These are phyloP conservation scores for Nakaseomyces glabratus DNA, from an alignment of 1,139 yeast species.

Conservation along the genomic window DNA sequence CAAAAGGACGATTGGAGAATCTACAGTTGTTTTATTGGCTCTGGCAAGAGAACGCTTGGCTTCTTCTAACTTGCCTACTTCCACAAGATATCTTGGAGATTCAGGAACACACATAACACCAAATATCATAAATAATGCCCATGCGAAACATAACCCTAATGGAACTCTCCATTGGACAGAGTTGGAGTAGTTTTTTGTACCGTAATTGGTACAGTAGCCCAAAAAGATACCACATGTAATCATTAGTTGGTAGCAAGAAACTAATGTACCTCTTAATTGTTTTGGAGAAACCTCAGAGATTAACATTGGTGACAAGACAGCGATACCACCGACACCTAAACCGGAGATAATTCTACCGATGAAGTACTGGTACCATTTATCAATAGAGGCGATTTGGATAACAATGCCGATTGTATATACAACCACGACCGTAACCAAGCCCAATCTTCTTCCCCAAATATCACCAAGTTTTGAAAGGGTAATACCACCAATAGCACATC, in stretches of 20 bases:
- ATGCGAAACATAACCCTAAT: conserved; percentile 41
- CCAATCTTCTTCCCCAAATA: conserved; percentile 51
- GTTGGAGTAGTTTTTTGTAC: conserved; percentile 39
- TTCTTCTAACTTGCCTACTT: conserved; percentile 42
- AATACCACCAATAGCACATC: conserved; percentile 59
- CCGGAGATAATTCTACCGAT: conserved; percentile 59
- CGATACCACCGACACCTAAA: conserved; percentile 53
- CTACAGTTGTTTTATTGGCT: conserved; percentile 45
- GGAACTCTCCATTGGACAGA: conserved; percentile 56
- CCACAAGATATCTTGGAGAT: conserved; percentile 62
- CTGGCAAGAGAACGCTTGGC: conserved; percentile 53
- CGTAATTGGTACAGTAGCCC: conserved; percentile 54
- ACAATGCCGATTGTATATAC: conserved; percentile 53
- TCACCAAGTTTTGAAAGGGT: conserved; percentile 47
- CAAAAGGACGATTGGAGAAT: conserved; percentile 46
- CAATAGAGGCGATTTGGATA: conserved; percentile 50
- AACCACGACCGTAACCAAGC: conserved; percentile 45
- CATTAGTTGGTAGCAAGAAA: conserved; percentile 55
- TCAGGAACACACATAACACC: conserved; percentile 68
- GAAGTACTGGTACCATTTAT: conserved; percentile 43
- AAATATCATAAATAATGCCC: conserved; percentile 34
- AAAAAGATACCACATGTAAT: conserved; percentile 53
- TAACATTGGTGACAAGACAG: conserved; percentile 54
- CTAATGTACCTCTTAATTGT: conserved; percentile 58
- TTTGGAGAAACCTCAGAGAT: conserved; percentile 59